These are phyloP conservation scores for Globisporangium yorkense DNA, from an alignment of 352 stramenopile species.

Conservation along the genomic window DNA sequence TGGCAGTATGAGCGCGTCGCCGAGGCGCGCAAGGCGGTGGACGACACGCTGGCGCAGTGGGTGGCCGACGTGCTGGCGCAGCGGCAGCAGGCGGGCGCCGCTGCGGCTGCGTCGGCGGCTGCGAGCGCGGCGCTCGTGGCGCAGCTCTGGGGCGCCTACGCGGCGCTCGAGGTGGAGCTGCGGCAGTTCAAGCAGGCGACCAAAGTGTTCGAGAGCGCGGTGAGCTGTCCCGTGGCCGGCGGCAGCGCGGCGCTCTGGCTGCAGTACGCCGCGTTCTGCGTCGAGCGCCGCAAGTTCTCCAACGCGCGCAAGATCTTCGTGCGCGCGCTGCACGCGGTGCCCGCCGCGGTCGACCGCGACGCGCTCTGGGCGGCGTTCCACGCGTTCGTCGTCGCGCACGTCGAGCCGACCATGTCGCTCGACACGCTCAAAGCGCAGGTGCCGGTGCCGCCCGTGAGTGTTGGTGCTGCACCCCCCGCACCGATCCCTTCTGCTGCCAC, in stretches of 20 bases:
- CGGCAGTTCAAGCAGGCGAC: constrained; percentile 83
- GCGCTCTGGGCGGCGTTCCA: constrained; percentile 51
- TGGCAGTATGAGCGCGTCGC: constrained; percentile 63
- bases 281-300: constrained; percentile 67
- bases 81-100: constrained; percentile 10
- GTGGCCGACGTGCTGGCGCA: constrained; percentile 14
- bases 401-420: constrained; percentile 51
- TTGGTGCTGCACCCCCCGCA: not conserved
- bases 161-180: constrained; percentile 70
- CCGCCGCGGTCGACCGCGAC: constrained; percentile 21
- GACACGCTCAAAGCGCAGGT: constrained; percentile 55
- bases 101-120: constrained; percentile 11
- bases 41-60: constrained; percentile 42
- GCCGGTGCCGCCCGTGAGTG: constrained; percentile 16
- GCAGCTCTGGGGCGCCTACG: constrained; percentile 48
- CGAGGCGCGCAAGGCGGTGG: constrained; percentile 46
- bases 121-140: constrained; percentile 22
- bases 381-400: constrained; percentile 52
- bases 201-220: constrained; percentile 66
- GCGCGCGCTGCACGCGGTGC: constrained; percentile 38
- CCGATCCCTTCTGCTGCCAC: not conserved
- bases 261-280: constrained; percentile 66
- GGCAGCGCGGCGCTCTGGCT: constrained; percentile 38
- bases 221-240: constrained; percentile 40
- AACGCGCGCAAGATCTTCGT: constrained; percentile 76